phyloP scores from a whole-genome alignment of 2,329 filamentous ascomycete genomes.

The Geosmithia morbida region DNA sequence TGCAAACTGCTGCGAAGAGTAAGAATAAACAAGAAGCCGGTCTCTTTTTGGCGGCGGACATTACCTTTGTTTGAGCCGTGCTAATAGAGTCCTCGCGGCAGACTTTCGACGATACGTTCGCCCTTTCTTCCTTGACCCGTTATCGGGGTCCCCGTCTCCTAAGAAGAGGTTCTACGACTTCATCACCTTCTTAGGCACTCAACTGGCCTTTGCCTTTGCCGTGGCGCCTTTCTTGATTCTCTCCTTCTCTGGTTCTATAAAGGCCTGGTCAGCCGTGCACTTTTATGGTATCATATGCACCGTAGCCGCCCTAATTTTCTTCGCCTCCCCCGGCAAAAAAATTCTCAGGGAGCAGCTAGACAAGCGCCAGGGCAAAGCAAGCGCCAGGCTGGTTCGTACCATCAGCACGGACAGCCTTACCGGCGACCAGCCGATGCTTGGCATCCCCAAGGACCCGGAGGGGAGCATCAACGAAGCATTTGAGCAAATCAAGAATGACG shows the following conservation, averaged over 20 bases:
- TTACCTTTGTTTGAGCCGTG: not conserved
- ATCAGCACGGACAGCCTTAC: slow-evolving; percentile 43
- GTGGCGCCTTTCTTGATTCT: slow-evolving; percentile 79
- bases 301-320: slow-evolving; percentile 52
- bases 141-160: slow-evolving; percentile 51
- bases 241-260: slow-evolving; percentile 51
- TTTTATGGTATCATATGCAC: slow-evolving; percentile 71
- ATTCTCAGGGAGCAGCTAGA: slow-evolving; percentile 43
- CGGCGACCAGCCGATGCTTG: slow-evolving; percentile 50
- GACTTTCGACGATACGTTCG: slow-evolving; percentile 81
- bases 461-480: slow-evolving; percentile 67
- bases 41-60: not conserved
- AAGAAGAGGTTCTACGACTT: slow-evolving; percentile 81
- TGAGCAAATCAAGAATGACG: slow-evolving; percentile 57
- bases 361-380: slow-evolving; percentile 33
- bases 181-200: slow-evolving; percentile 59
- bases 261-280: slow-evolving; percentile 74
- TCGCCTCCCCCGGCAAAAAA: slow-evolving; percentile 62
- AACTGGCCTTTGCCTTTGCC: slow-evolving; percentile 70
- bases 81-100: slow-evolving; percentile 17
- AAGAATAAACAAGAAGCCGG: not conserved
- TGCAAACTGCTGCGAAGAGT: slow-evolving; percentile 88
- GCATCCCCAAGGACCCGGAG: slow-evolving; percentile 64
- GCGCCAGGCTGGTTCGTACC: slow-evolving; percentile 29
- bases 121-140: slow-evolving; percentile 79